Percentiles rank a stretch among this genome's conserved stretches.
These are phyloP conservation scores for Aaosphaeria arxii DNA, from an alignment of 2,329 filamentous ascomycete genomes.

Conservation along the genomic window DNA sequence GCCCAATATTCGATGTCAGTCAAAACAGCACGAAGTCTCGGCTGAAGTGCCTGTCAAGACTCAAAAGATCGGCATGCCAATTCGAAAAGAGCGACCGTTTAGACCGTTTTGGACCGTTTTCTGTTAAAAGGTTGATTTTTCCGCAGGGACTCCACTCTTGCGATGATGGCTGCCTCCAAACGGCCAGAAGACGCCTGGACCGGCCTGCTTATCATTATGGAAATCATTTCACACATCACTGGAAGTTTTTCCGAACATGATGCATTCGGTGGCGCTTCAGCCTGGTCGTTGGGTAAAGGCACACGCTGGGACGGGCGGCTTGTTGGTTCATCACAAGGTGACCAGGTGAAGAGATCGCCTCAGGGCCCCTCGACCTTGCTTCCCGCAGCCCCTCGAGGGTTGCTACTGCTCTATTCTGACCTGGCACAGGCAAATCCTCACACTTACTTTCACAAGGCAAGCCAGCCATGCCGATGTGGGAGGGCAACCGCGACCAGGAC, in stretches of 20 bases:
- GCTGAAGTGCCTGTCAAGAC: conserved; percentile 16
- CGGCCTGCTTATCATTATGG: conserved; percentile 3
- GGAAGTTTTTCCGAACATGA: background rate
- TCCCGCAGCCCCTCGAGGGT: conserved; percentile 35
- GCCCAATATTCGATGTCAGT: conserved; percentile 3
- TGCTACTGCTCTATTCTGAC: conserved; percentile 17
- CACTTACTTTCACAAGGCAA: conserved; percentile 12
- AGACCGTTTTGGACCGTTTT: conserved; percentile 7
- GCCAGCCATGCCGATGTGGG: conserved; percentile 7
- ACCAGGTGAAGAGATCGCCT: conserved; percentile 28
- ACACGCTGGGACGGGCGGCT: conserved; percentile 18
- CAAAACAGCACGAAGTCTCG: conserved; percentile 14
- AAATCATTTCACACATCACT: background rate
- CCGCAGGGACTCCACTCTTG: conserved; percentile 10
- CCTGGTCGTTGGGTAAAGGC: conserved; percentile 8
- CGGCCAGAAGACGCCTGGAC: conserved; percentile 3
- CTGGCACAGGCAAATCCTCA: conserved; percentile 15
- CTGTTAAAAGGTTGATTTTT: conserved; percentile 12
- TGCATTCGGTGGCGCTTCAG: conserved; percentile 1
- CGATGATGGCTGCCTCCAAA: background rate
- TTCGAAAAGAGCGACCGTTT: conserved; percentile 10
- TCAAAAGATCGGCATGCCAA: conserved; percentile 21
- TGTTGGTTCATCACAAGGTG: conserved; percentile 12
- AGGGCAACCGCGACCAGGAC: conserved; percentile 12
- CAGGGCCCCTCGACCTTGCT: conserved; percentile 38